Base-by-base conservation (phyloP, 495 filamentous ascomycete genomes). In the Penicillium paxilli region DNA sequence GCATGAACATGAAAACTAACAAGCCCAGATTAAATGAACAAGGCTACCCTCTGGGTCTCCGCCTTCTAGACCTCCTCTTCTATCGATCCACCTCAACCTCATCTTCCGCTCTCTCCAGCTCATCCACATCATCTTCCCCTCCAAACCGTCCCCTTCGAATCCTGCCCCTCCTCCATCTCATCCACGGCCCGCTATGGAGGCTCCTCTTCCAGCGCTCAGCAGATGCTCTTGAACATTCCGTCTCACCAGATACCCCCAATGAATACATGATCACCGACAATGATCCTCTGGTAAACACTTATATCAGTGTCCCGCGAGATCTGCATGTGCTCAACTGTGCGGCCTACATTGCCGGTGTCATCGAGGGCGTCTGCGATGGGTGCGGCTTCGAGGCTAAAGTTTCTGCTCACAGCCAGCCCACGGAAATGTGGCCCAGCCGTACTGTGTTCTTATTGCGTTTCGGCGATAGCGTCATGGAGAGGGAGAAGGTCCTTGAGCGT, bases 221-320 rank as follows among this genome's bases (percentile, higher is more conserved):
- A 24, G 92, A 97, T 68, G 86, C 89, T 14, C 85, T 99, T 51
- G 94, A 99, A 73, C 90, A 91, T 72, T 89, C 85, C 51, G 81
- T 83, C n/a, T 85, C 89, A 49, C 81, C 87, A 4, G 82, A 85
- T 16, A 91, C 89, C 11, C 85, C 89, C 3, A 88, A 92, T 66
- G 92, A 98, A 75, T 99, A 97, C 78, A 96, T 99, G 93, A 91
- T 99, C 61, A 86, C 86, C 53, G 94, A 99, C 68, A 96, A 99
- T 67, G 95, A 98, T 63, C 94, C 94, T 35, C 76, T 97, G 12
- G 93, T 98, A 14, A 97, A 96, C 66, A 85, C 85, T 19, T 97
- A 95, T 69, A 88, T 98, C 64, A 88, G 84, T 59, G 89, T 98
- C 30, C 94, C 94, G 20, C 85, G 85, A 57, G 94, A 98, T 72